Evolutionary conservation across 345 rosid genomes (phyloP), one percentile per base, ranked within the genome.

Genomic region (Hevea brasiliensis): DNA sequence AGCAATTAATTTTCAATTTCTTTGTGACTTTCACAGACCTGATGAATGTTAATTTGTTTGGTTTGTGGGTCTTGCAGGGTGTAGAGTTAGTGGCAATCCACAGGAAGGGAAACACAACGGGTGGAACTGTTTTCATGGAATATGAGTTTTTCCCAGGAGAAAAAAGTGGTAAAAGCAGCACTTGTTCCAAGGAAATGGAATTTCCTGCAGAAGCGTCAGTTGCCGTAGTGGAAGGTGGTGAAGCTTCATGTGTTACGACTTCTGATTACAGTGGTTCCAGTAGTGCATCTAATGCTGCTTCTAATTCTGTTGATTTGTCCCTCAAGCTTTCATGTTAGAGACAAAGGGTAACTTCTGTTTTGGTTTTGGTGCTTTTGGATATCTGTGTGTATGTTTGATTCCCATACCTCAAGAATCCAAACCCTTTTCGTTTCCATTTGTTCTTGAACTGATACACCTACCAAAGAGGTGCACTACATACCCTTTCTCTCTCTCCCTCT

Each of bases 251-350:
- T 73, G 21, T 67, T 54, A 76, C 77, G 64, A 24, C 74, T 71
- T 57, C 9, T 64, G 63, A 76, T 80, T 67, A 73, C 40, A 68
- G 56, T 65, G n/a, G n/a, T n/a, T n/a, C n/a, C n/a, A n/a, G n/a
- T n/a, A n/a, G 56, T 65, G 74, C 83, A 76, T 61, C 92, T 75
- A n/a, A n/a, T n/a, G n/a, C n/a, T n/a, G 74, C 83, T 77, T 61
- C 92, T 75, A 81, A 86, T 75, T 81, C 80, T 73, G 75, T 93
- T 82, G 98, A 93, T 85, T 77, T 93, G 37, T 90, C 98, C 58
- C 91, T 93, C 77, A 93, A 87, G 89, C 98, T 91, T 84, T 90
- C 81, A 18, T 76, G 27, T 23, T 82, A 82, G 83, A 50, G 21
- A 42, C 75, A 60, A 50, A 26, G 41, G 71, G 57, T 60, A 70